Evolutionary conservation across 257 asterid species (phyloP).

Genomic region (Pogostemon cablin): DNA sequence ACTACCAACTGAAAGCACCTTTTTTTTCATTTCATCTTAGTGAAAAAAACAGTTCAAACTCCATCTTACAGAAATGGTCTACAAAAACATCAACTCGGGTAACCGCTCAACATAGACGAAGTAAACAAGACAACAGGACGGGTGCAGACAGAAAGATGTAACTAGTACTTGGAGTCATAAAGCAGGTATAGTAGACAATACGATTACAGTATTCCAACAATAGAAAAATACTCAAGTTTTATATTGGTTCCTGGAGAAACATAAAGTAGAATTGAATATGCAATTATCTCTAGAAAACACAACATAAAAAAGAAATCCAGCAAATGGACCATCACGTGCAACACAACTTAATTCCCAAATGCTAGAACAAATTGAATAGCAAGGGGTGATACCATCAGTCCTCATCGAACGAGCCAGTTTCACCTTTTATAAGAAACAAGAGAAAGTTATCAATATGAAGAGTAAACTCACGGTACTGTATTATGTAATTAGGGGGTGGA

Average conservation of each 20-base stretch:
- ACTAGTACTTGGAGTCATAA: not conserved
- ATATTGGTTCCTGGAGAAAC: constrained; percentile 15
- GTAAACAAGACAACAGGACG: not conserved
- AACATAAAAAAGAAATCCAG: constrained; percentile 17
- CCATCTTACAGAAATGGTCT: too few species aligned
- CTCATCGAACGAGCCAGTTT: constrained; percentile 21
- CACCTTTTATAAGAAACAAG: constrained; percentile 41
- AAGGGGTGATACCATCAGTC: constrained; percentile 16
- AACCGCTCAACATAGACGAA: not conserved
- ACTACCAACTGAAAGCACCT: too few species aligned
- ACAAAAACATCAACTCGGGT: not conserved
- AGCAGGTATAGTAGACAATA: not conserved
- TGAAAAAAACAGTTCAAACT: too few species aligned
- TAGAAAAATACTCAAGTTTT: not conserved
- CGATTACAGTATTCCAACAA: constrained; percentile 6
- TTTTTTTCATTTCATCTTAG: too few species aligned
- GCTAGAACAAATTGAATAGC: constrained; percentile 9
- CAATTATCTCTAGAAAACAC: constrained; percentile 11
- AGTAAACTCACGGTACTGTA: not conserved
- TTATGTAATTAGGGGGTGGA: not conserved
- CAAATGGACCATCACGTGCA: not conserved
- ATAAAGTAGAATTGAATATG: not conserved
- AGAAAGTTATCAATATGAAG: not conserved
- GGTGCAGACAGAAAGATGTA: not conserved
- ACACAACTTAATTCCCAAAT: constrained; percentile 20